Percentiles rank a stretch among this genome's conserved stretches.
Conservation (phyloP, 495 filamentous ascomycete genomes). For the Aspergillus conjunctus region DNA sequence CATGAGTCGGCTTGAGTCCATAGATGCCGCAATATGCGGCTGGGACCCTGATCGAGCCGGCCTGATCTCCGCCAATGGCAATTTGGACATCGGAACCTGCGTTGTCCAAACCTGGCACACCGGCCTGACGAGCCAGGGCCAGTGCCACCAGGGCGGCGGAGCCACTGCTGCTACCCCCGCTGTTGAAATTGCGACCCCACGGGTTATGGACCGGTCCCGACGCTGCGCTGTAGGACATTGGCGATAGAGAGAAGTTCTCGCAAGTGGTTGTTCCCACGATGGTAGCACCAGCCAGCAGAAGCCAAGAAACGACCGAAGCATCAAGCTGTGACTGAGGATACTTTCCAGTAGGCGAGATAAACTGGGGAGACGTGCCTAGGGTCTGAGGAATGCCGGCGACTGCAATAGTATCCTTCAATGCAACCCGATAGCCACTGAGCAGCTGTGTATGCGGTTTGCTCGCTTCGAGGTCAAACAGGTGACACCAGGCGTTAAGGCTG, state of each 20-base stretch:
- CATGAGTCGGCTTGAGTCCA: slow-evolving; percentile 50
- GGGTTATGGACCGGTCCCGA: slow-evolving; percentile 52
- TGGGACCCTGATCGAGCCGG: slow-evolving; percentile 57
- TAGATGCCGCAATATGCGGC: slow-evolving; percentile 48
- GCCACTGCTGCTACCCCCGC: slow-evolving; percentile 57
- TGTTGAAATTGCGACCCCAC: slow-evolving; percentile 38
- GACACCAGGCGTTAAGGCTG: slow-evolving; percentile 44
- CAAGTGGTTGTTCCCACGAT: slow-evolving; percentile 44
- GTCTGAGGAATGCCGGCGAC: slow-evolving; percentile 38
- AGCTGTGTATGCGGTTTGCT: slow-evolving; percentile 17
- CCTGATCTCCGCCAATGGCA: slow-evolving; percentile 60
- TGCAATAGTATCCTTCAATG: slow-evolving; percentile 42
- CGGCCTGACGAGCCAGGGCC: slow-evolving; percentile 30
- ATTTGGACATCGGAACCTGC: slow-evolving; percentile 30
- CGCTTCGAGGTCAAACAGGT: slow-evolving; percentile 27
- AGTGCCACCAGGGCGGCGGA: slow-evolving; percentile 51
- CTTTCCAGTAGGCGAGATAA: slow-evolving; percentile 26
- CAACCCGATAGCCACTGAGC: slow-evolving; percentile 33
- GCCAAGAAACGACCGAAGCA: slow-evolving; percentile 41
- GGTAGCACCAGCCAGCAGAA: slow-evolving; percentile 41
- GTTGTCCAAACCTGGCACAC: background rate
- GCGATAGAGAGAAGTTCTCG: slow-evolving; percentile 44
- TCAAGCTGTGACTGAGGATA: slow-evolving; percentile 37
- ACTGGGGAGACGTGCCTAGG: slow-evolving; percentile 32
- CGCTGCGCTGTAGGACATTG: slow-evolving; percentile 38